These are phyloP conservation scores for Eimeria praecox DNA, from an alignment of 169 alveolate species.

Conservation along the genomic window DNA sequence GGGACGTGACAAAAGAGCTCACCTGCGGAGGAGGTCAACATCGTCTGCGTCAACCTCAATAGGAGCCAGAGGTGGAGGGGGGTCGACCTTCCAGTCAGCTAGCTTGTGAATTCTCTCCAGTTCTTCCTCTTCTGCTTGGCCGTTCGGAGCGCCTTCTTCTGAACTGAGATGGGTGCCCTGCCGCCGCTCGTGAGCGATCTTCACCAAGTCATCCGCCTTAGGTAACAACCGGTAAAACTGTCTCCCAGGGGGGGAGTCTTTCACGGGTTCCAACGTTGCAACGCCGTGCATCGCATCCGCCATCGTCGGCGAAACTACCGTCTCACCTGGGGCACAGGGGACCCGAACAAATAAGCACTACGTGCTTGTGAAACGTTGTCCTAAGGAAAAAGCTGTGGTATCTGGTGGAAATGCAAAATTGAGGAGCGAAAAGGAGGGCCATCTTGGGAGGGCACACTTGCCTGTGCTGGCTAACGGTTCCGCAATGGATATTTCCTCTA, in stretches of 20 bases:
- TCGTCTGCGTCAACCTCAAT: conserved; percentile 81
- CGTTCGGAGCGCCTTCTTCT: background rate
- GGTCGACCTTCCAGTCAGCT: conserved; percentile 66
- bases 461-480: conserved; percentile 89
- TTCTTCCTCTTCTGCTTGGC: conserved; percentile 46
- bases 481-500: conserved; percentile 88
- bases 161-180: background rate
- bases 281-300: conserved; percentile 73
- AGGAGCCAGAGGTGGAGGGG: conserved; percentile 81
- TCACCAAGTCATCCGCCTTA: conserved; percentile 54
- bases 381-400: too few species aligned
- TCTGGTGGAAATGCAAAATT: background rate
- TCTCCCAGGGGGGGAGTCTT: conserved; percentile 79
- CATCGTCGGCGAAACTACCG: conserved; percentile 82
- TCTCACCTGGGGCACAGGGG: conserved; percentile 69
- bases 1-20: background rate
- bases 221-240: conserved; percentile 73
- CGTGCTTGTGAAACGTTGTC: background rate
- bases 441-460: background rate
- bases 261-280: conserved; percentile 72
- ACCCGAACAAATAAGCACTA: background rate
- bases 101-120: conserved; percentile 54
- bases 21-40: conserved; percentile 80
- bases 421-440: background rate
- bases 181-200: conserved; percentile 18